Evolutionary conservation across 2,329 filamentous ascomycete species (phyloP), one percentile per base, ranked within the genome.

Genomic region (Conoideocrella luteorostrata): DNA sequence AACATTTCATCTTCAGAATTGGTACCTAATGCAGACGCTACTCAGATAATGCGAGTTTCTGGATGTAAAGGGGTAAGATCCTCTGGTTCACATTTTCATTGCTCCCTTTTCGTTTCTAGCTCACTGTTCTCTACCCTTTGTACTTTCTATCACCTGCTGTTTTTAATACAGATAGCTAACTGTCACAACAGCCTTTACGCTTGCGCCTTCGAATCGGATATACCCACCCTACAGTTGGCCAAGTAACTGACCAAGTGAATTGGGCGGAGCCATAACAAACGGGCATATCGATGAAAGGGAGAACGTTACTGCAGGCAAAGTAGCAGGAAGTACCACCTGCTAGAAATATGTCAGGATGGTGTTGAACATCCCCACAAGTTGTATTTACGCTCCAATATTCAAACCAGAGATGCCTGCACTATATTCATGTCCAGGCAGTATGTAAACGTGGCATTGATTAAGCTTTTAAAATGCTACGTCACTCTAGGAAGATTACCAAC

Each of bases 211-310:
- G 89, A 67, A 79, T 98, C 57, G 82, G 79, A 45, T 97, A 89
- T 62, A 71, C 78, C 26, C 85, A 86, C 63, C 80, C 84, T 45
- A 77, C 78, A 46, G 78, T 73, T 20, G 81, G 81, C 41, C 77
- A 84, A 49, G 75, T 94, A 15, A 84, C 85, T 61, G 93, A 98
- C 59, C 90, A 97, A 67, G 89, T 97, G 46, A 94, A 96, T 69
- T 98, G 93, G 93, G 84, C 86, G 23, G 93, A 98, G 67, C 83
- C 88, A 44, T 72, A 67, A 41, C 70, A 51, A 48, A 35, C 4
- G 9, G 15, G 13, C 2, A 10, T 10, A n/a, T 35, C 10, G 5
- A 13, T 9, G 18, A 11, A 41, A 29, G 23, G 28, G 11, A 21
- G 12, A 39, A 4, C 20, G 17, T 11, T 35, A 34, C n/a, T 20